Conservation (phyloP, 495 filamentous ascomycete species). For the Hyaloscypha hepaticicola region DNA sequence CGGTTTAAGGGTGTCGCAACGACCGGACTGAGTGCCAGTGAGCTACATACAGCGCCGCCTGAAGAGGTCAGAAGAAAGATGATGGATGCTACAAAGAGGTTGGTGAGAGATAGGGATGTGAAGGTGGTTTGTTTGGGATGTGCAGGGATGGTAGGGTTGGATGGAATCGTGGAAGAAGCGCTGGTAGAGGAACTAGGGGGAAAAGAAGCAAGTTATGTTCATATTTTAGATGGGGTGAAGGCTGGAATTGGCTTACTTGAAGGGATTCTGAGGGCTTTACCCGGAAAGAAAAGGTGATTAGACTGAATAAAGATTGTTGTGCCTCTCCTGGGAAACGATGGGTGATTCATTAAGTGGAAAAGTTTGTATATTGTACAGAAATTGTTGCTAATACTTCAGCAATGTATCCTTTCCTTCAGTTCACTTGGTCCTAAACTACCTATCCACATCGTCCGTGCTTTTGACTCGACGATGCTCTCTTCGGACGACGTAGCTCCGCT, state of each 20-base stretch:
- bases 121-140: conserved; percentile 74
- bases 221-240: conserved; percentile 82
- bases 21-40: conserved; percentile 77
- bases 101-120: conserved; percentile 58
- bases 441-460: no score
- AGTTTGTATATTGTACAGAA: no score
- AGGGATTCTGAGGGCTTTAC: conserved; percentile 43
- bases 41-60: conserved; percentile 67
- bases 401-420: no score
- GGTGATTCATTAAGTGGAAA: no score
- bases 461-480: no score
- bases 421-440: no score
- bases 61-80: conserved; percentile 66
- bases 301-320: background rate
- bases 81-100: conserved; percentile 61
- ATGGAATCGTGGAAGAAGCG: conserved; percentile 70
- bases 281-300: conserved; percentile 3
- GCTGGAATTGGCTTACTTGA: conserved; percentile 72
- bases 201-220: conserved; percentile 56
- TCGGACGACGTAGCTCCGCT: no score
- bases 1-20: conserved; percentile 78
- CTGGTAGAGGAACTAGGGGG: conserved; percentile 63
- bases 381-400: no score
- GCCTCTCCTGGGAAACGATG: no score
- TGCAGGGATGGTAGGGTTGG: conserved; percentile 91